A percentile compares a stretch with the other conserved stretches of the same genome.
These are phyloP conservation scores for Chlorella vulgaris DNA, from an alignment of 139 green algal species.

Conservation along the genomic window DNA sequence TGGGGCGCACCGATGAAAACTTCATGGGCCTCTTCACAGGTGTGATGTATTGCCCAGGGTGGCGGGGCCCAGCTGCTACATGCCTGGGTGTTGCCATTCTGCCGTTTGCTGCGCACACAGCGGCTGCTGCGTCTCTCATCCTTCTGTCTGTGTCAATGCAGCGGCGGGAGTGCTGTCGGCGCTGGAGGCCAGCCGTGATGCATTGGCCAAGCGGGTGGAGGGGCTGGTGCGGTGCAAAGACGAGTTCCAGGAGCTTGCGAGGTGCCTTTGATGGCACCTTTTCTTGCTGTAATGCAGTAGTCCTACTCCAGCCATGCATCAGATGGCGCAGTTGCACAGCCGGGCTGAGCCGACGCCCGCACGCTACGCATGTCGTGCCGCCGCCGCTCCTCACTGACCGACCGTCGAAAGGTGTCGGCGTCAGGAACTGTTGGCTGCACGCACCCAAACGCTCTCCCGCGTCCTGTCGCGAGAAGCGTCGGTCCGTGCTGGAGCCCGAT, in stretches of 20 bases:
- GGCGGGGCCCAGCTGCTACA: neutral
- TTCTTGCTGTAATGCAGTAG: no score
- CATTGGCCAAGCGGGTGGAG: constrained; percentile 66
- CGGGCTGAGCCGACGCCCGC: no score
- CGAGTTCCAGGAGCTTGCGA: constrained; percentile 57
- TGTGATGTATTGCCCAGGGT: constrained; percentile 14
- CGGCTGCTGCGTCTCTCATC: no score
- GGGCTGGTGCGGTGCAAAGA: constrained; percentile 81
- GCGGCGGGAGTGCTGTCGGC: constrained; percentile 65
- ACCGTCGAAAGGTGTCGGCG: no score
- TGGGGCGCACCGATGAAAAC: constrained; percentile 67
- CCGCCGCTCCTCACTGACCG: no score
- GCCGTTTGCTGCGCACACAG: neutral
- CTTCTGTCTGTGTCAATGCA: constrained; percentile 52
- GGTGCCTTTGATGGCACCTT: constrained; percentile 42
- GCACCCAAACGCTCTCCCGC: no score
- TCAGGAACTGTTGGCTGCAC: no score
- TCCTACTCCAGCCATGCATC: no score
- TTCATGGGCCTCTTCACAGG: constrained; percentile 85
- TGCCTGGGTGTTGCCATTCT: neutral
- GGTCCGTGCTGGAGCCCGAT: no score
- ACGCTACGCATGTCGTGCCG: no score
- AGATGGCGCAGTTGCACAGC: no score
- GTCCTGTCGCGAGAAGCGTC: no score
- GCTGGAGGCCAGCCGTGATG: constrained; percentile 70